Conservation (phyloP, 768 basidiomycete species). For the Russula lepida region DNA sequence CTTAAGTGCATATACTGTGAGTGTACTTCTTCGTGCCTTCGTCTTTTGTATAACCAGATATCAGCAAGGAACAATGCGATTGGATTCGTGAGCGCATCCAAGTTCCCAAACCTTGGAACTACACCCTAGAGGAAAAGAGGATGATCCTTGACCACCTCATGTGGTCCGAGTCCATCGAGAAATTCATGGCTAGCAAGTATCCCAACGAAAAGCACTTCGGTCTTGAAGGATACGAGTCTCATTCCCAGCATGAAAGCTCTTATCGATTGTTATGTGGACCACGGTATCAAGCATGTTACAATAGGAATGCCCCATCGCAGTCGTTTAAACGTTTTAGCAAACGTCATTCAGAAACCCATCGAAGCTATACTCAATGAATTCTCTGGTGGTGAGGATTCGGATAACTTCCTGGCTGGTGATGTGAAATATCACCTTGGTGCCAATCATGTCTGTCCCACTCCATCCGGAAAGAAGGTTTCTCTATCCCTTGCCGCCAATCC, state of each 20-base stretch:
- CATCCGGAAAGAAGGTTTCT: slow-evolving; percentile 94
- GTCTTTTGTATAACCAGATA: no score
- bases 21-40: no score
- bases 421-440: no score
- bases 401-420: no score
- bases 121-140: slow-evolving; percentile 95
- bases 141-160: slow-evolving; percentile 99
- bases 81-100: slow-evolving; percentile 94
- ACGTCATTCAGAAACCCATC: no score
- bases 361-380: no score
- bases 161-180: slow-evolving; percentile 99
- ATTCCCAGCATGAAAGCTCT: slow-evolving; percentile 99
- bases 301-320: no score
- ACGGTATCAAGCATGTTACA: no score
- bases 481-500: slow-evolving; percentile 94
- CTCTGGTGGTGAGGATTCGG: no score
- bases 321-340: no score
- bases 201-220: slow-evolving; percentile 99
- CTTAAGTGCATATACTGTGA: slow-evolving; percentile 83
- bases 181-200: slow-evolving; percentile 96
- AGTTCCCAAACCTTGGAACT: slow-evolving; percentile 94
- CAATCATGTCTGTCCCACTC: slow-evolving; percentile 97
- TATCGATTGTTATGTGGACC: slow-evolving; percentile 97
- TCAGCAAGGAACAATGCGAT: no score
- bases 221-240: slow-evolving; percentile 93